Conservation (phyloP, 2,329 filamentous ascomycete species). For the Pseudovirgaria hyperparasitica region DNA sequence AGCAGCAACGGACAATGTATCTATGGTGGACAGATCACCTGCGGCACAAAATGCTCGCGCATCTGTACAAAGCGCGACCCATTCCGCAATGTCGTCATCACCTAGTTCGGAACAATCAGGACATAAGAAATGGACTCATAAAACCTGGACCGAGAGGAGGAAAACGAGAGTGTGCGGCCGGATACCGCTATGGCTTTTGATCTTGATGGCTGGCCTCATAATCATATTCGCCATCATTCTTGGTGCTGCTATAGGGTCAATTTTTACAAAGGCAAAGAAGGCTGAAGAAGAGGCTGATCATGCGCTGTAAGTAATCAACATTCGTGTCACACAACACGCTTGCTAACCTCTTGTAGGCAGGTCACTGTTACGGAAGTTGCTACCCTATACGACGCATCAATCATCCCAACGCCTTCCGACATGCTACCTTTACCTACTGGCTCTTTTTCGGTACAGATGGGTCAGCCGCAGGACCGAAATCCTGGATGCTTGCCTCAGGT, state of each 20-base stretch:
- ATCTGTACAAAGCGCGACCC: too few species aligned
- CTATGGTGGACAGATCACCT: too few species aligned
- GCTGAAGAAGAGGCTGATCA: constrained; percentile 10
- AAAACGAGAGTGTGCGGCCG: constrained; percentile 34
- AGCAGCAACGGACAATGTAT: too few species aligned
- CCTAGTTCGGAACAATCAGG: constrained; percentile 10
- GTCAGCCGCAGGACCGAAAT: constrained; percentile 32
- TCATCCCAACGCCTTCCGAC: constrained; percentile 32
- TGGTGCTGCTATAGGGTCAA: constrained; percentile 41
- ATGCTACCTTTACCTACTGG: constrained; percentile 38
- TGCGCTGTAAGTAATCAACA: constrained; percentile 15
- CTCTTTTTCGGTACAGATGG: constrained; percentile 34
- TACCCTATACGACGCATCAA: constrained; percentile 37
- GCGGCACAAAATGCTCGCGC: too few species aligned
- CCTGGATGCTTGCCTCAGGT: constrained; percentile 35
- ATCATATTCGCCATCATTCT: constrained; percentile 34
- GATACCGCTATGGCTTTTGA: constrained; percentile 38
- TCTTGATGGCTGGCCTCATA: constrained; percentile 33
- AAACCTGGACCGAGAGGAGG: constrained; percentile 22
- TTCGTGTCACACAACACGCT: not conserved
- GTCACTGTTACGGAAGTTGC: constrained; percentile 36
- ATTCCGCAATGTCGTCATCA: constrained; percentile 12
- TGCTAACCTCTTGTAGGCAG: constrained; percentile 13
- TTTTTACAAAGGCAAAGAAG: constrained; percentile 31
- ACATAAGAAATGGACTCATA: constrained; percentile 15